A percentile compares a stretch with the other conserved stretches of the same genome.
phyloP scores from a whole-genome alignment of 1,284 basidiomycete genomes.

The Ganoderma lingzhi region DNA sequence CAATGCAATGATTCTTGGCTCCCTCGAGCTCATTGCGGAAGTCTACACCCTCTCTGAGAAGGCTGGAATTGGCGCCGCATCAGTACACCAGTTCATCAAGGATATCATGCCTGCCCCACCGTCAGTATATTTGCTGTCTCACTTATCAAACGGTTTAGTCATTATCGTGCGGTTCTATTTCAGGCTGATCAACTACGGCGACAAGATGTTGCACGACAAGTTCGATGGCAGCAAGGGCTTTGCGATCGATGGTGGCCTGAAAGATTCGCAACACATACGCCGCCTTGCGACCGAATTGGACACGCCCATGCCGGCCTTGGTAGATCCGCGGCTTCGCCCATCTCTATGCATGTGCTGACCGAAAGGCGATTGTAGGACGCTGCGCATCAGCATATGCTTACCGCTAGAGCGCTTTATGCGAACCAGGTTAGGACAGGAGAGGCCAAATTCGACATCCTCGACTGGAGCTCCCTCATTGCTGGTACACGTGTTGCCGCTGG shows the following conservation, averaged over 20 bases:
- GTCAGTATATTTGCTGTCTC: conserved; percentile 43
- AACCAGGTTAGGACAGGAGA: conserved; percentile 51
- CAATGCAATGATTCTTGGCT: conserved; percentile 74
- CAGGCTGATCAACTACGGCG: conserved; percentile 66
- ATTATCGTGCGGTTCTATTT: background rate
- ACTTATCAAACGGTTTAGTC: conserved; percentile 34
- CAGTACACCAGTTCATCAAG: conserved; percentile 35
- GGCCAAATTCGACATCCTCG: conserved; percentile 58
- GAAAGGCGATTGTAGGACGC: conserved; percentile 53
- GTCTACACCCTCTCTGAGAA: conserved; percentile 87
- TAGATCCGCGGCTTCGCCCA: conserved; percentile 24
- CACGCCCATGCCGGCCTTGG: conserved; percentile 81
- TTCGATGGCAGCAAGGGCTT: conserved; percentile 88
- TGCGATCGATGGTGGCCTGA: conserved; percentile 88
- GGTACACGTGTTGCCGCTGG: conserved; percentile 76
- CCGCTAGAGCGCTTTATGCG: conserved; percentile 75
- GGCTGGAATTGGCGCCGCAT: conserved; percentile 74
- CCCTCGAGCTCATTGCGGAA: conserved; percentile 84
- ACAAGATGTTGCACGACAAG: conserved; percentile 73
- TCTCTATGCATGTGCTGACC: background rate
- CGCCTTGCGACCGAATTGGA: conserved; percentile 68
- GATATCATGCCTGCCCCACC: conserved; percentile 68
- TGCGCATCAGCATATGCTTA: conserved; percentile 81
- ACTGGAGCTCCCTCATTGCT: conserved; percentile 79
- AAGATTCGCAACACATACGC: conserved; percentile 79